Percentiles rank a stretch among this genome's conserved stretches.
phyloP scores from a whole-genome alignment of 2,329 filamentous ascomycete genomes.

The Stagonosporopsis rhizophila region DNA sequence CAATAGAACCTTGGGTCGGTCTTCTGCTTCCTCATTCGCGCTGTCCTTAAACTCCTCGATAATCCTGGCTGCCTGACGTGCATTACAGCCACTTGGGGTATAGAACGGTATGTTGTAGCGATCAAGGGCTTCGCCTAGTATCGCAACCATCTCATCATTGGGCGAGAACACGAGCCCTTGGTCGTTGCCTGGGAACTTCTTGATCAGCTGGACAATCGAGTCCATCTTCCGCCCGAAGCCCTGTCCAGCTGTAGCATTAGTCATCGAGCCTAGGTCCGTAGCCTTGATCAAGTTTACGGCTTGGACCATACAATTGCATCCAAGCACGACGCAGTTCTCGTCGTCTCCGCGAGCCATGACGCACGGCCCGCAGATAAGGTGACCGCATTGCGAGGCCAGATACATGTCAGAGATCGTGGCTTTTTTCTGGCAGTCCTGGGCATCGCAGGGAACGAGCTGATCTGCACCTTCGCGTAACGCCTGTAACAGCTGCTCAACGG shows the following conservation, averaged over 20 bases:
- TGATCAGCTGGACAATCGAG: slow-evolving; percentile 40
- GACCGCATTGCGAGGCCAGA: slow-evolving; percentile 37
- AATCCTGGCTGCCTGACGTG: slow-evolving; percentile 18
- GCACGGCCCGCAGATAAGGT: slow-evolving; percentile 35
- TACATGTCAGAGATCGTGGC: slow-evolving; percentile 19
- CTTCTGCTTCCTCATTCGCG: slow-evolving; percentile 19
- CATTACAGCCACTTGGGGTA: slow-evolving; percentile 21
- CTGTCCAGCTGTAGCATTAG: slow-evolving; percentile 30
- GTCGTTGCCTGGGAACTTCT: slow-evolving; percentile 49
- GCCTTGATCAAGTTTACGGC: slow-evolving; percentile 30
- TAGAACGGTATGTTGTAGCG: slow-evolving; percentile 25
- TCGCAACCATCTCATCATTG: slow-evolving; percentile 26
- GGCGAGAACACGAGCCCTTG: slow-evolving; percentile 41
- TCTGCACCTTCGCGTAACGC: background rate
- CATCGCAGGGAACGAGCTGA: slow-evolving; percentile 22
- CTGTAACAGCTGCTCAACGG: slow-evolving; percentile 22
- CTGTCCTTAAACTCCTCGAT: slow-evolving; percentile 43
- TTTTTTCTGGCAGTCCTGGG: slow-evolving; percentile 21
- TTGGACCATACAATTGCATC: slow-evolving; percentile 30
- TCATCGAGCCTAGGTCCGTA: slow-evolving; percentile 25
- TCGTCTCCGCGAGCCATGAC: slow-evolving; percentile 28
- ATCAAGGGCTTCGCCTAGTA: slow-evolving; percentile 28
- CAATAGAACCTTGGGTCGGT: slow-evolving; percentile 59
- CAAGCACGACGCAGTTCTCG: slow-evolving; percentile 29
- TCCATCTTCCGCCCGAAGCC: slow-evolving; percentile 41